Evolutionary conservation across 1,139 yeast species (phyloP).

Genomic region (Yamadazyma dushanensis): DNA sequence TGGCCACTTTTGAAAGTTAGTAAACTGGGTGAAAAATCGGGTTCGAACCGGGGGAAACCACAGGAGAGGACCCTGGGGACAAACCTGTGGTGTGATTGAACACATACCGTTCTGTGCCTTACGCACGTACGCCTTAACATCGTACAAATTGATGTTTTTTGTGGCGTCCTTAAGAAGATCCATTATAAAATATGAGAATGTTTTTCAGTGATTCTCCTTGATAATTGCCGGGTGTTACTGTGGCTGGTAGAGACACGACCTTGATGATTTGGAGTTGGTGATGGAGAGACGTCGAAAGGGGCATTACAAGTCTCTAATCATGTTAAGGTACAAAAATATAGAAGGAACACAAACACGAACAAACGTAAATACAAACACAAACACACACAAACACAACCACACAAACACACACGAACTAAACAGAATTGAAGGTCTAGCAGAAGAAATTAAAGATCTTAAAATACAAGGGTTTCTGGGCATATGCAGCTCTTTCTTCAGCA

Average conservation of each 20-base stretch:
- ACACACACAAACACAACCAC: background rate
- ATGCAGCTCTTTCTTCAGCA: slow-evolving; percentile 30
- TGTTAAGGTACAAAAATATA: too few relatives aligned
- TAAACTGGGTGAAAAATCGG: too few relatives aligned
- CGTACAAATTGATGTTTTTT: slow-evolving; percentile 83
- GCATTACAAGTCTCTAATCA: too few relatives aligned
- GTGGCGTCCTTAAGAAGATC: slow-evolving; percentile 71
- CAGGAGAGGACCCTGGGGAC: too few relatives aligned
- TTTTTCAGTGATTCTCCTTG: slow-evolving; percentile 3
- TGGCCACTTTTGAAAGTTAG: slow-evolving; percentile 61
- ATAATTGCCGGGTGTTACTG: too few relatives aligned
- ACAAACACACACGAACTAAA: background rate
- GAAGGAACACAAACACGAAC: too few relatives aligned
- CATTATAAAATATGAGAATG: slow-evolving; percentile 30
- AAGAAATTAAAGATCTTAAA: slow-evolving; percentile 23
- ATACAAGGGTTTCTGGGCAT: slow-evolving; percentile 24
- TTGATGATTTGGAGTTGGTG: too few relatives aligned
- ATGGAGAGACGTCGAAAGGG: too few relatives aligned
- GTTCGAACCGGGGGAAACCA: too few relatives aligned
- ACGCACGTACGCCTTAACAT: slow-evolving; percentile 95
- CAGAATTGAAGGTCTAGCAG: slow-evolving; percentile 21
- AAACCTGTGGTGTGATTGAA: too few relatives aligned
- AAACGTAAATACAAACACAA: too few relatives aligned
- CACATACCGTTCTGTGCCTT: slow-evolving; percentile 87
- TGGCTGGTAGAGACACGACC: too few relatives aligned